Evolutionary conservation across 768 basidiomycete species (phyloP).

Genomic region (Kwoniella europaea): DNA sequence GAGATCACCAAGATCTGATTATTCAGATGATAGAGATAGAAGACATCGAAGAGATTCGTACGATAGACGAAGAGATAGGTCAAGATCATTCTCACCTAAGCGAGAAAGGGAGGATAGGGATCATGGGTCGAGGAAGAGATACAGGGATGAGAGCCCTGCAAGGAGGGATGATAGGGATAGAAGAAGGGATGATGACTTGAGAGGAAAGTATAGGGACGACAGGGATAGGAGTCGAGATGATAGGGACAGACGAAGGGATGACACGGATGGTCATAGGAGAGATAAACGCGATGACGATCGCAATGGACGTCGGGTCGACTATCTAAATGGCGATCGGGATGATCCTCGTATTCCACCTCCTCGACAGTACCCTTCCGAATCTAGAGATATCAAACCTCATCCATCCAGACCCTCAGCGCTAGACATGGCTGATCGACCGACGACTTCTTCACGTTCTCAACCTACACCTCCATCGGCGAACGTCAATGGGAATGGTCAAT

Average conservation of each 20-base stretch:
- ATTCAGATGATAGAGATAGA: conserved; percentile 35
- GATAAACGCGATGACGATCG: conserved; percentile 24
- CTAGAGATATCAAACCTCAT: conserved; percentile 59
- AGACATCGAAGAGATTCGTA: conserved; percentile 37
- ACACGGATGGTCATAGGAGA: conserved; percentile 14
- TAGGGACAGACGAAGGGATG: conserved; percentile 17
- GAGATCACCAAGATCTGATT: conserved; percentile 42
- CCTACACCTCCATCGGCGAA: not conserved
- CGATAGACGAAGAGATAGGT: conserved; percentile 30
- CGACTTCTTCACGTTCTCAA: conserved; percentile 14
- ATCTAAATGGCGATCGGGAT: conserved; percentile 38
- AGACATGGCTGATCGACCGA: conserved; percentile 44
- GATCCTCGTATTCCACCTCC: conserved; percentile 54
- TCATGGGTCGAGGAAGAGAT: conserved; percentile 13
- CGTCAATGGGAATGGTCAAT: conserved; percentile 15
- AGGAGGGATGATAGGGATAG: conserved; percentile 1
- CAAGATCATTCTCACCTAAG: conserved; percentile 44
- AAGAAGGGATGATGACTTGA: conserved; percentile 1
- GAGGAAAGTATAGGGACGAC: conserved; percentile 7
- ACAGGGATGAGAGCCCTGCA: conserved; percentile 16
- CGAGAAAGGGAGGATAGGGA: conserved; percentile 29
- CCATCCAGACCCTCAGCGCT: conserved; percentile 53
- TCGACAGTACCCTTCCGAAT: conserved; percentile 57
- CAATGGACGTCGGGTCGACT: conserved; percentile 23
- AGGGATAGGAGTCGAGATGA: conserved; percentile 15